Base-by-base conservation (phyloP, 2,329 filamentous ascomycete species). In the Chaetomium sp. region DNA sequence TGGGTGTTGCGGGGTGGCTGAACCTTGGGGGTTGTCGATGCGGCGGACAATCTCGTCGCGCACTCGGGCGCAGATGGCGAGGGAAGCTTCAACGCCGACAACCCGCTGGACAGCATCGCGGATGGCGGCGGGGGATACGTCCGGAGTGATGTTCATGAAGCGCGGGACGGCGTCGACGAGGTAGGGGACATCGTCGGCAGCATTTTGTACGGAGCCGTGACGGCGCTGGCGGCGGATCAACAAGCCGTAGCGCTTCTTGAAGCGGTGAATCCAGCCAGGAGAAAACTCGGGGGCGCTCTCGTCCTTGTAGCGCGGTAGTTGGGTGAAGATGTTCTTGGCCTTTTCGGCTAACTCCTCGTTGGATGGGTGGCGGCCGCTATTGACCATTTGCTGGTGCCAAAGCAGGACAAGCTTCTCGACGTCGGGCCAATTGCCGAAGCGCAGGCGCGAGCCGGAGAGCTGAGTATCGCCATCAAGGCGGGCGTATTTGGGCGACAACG, bases 371-470 rank as follows among this genome's bases (percentile, higher is more conserved):
- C 79, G 79, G 52, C 81, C 80, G 2, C 73, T 74, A 34, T 72
- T 71, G 48, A 76, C 73, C 53, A 77, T 74, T 60, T 78, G 74
- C 62, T 79, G 76, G 65, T 80, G 79, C 78, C 78, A 81, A 6
- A 78, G 70, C 57, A 81, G 69, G 19, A 80, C 78, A 7, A 81
- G 73, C 70, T 79, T 80, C 70, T 81, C 78, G 53, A 84, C 81
- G 60, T 84, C 81, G 58, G 81, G 81, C 81, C 81, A 84, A 66
- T 84, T 84, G 60, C 81, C 81, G 56, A 83, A 83, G 60, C 81
- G 79, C 59, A 84, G 72, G 44, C 81, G 79, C 55, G 80, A 83
- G 44, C 81, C 81, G n/a, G 79, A 82, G 58, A 84, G 76, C 67
- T 83, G 80, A 12, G 79, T 79, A 61, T 84, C 80, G 64, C 77